Base-by-base conservation (phyloP, 2,329 filamentous ascomycete genomes). In the Arthrocladium fulminans region DNA sequence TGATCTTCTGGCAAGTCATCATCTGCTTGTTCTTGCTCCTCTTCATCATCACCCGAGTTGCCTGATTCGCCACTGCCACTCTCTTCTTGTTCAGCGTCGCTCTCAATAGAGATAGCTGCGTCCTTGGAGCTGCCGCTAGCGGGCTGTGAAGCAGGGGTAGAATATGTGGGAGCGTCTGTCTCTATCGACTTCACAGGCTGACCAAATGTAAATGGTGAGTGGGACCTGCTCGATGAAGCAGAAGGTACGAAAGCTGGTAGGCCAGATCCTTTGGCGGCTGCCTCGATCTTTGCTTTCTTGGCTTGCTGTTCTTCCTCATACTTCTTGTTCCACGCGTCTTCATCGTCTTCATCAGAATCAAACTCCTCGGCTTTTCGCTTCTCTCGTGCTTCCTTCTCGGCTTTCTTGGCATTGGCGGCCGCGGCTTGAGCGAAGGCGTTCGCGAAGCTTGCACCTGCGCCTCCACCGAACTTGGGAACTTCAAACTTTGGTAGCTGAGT, bases 291-390 rank as follows among this genome's bases (percentile, higher is more conserved):
- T 40, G 64, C 61, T 23, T 62, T 63, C 59, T 74, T 74, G 34
- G 67, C 67, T 23, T 63, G 66, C 54, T 72, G 69, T 55, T 70
- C 60, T 54, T 71, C 69, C 34, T 65, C 65, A 55, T 75, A 63
- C 48, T 64, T 62, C 47, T 67, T 66, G 49, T 73, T 68, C 68
- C 71, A 75, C 40, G 70, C 65, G 23, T 63, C 71, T 53, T 72
- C 68, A 37, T 74, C 70, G 35, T 75, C 72, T 47, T 74, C 71
- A 12, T 74, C 73, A 6, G 72, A 73, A 53, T 75, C 72, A 51
- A 70, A 74, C 19, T 74, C 71, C 44, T 73, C 71, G 2, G 65
- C 69, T 59, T 73, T 74, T 43, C 71, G 68, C 59, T 72, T 72
- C 47, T 64, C 66, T 49, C 68, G 70, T 39, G 69, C 69, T 40